Evolutionary conservation across 805 yeast species (phyloP), one percentile per base, ranked within the genome.

Genomic region (Candida montana): DNA sequence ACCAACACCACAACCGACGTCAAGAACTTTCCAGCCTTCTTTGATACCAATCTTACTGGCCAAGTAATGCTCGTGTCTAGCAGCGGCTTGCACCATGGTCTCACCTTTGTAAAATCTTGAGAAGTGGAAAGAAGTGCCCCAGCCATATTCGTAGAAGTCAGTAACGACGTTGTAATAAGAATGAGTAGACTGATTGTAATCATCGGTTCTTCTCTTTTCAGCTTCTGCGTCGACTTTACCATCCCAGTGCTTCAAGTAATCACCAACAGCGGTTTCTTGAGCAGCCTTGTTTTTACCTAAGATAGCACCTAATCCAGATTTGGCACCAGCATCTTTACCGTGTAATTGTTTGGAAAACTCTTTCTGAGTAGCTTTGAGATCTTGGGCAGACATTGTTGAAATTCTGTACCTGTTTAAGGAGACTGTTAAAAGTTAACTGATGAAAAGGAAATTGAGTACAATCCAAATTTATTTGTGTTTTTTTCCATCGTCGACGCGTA

Each of bases 1-100:
- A 62, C 99, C 99, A 56, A 91, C 96, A 74, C 99, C 99, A 72
- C 99, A 93, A 36, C 99, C 99, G 44, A 91, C 99, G 62, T 91
- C 99, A 54, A 91, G 75, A 15, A 91, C 99, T 59, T 81, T 80
- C 87, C 84, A 85, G 54, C 79, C 76, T 54, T 81, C 84, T 54
- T 72, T 65, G 56, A 91, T 72, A 48, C 84, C 84, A 76, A 90
- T 89, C 70, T 85, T 82, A 64, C 74, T 69, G 32, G 99, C 99
- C 53, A 91, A 71, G 67, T 77, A 93, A 68, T 93, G 98, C 71
- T 91, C 99, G 65, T 91, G 99, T 72, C 95, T 82, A 30, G 98
- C 98, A 52, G 87, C 81, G 33, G 97, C 95, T 67, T 91, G 98
- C 58, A 77, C 70, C 71, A 93, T 93, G 18, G 93, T 79, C 69